phyloP scores from a whole-genome alignment of 768 basidiomycete species.

The Kwoniella botswanensis region DNA sequence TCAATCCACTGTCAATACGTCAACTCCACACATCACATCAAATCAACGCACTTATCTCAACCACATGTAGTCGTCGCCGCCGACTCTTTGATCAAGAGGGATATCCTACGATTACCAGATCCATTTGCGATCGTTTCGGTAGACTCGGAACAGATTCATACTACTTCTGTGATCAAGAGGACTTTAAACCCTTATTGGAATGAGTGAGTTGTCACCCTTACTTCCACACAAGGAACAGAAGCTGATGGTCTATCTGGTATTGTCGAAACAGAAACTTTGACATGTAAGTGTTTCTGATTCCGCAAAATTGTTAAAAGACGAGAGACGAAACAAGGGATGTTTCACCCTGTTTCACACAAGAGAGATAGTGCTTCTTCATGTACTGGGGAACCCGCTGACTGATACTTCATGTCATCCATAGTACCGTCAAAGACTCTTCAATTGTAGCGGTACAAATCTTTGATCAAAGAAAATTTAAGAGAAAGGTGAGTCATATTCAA shows the following conservation, averaged over 20 bases:
- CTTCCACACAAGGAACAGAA: neutral
- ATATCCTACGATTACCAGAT: constrained; percentile 84
- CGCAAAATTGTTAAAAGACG: neutral
- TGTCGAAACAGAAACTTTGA: constrained; percentile 78
- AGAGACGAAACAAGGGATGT: neutral
- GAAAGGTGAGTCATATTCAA: constrained; percentile 61
- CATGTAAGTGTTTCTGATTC: constrained; percentile 66
- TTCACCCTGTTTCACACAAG: neutral
- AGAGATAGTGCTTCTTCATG: neutral
- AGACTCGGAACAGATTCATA: constrained; percentile 95
- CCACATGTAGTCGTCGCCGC: constrained; percentile 77
- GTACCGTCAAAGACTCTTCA: constrained; percentile 95
- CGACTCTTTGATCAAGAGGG: constrained; percentile 56
- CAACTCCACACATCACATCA: neutral
- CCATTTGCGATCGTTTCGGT: constrained; percentile 98
- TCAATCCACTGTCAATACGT: too few species aligned
- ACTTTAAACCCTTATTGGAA: constrained; percentile 59
- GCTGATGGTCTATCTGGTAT: neutral
- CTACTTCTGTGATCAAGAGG: constrained; percentile 95
- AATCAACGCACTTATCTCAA: neutral
- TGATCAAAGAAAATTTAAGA: constrained; percentile 98
- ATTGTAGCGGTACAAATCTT: constrained; percentile 98
- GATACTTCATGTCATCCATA: constrained; percentile 52
- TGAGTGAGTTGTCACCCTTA: constrained; percentile 43
- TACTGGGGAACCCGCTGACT: neutral